Evolutionary conservation across 352 stramenopile genomes (phyloP).

Genomic region (Phytopythium aichiense): DNA sequence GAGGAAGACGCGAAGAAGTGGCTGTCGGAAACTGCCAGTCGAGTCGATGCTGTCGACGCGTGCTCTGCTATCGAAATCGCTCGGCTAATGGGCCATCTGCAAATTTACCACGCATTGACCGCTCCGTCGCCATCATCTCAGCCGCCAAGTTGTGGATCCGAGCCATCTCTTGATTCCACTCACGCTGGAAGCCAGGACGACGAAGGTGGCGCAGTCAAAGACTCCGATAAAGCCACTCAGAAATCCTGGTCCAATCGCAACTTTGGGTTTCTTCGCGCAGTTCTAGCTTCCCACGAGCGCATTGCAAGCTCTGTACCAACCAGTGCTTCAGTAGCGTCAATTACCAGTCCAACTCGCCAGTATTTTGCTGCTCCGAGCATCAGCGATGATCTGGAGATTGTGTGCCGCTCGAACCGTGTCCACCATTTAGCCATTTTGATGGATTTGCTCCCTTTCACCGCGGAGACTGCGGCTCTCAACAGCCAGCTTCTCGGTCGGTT

Average conservation of each 20-base stretch:
- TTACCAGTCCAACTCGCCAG: background rate
- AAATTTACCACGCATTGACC: background rate
- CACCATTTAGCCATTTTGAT: background rate
- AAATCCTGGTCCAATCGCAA: background rate
- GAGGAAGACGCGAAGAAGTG: background rate
- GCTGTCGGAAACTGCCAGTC: background rate
- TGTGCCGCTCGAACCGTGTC: slow-evolving; percentile 18
- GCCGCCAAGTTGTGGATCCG: background rate
- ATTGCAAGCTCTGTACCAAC: background rate
- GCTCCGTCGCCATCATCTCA: background rate
- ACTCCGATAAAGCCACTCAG: background rate
- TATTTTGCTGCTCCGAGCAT: background rate
- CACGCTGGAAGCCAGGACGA: background rate
- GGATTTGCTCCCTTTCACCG: background rate
- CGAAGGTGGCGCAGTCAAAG: background rate
- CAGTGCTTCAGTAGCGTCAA: background rate
- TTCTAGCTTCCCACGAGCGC: background rate
- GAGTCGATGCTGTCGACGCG: slow-evolving; percentile 7
- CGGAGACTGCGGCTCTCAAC: background rate
- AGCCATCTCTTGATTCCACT: background rate
- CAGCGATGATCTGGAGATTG: background rate
- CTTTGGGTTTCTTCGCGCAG: background rate
- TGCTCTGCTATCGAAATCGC: slow-evolving; percentile 26
- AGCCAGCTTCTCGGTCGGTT: slow-evolving; percentile 4
- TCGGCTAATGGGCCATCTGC: slow-evolving; percentile 17